Percentiles rank a stretch among this genome's conserved stretches.
Conservation (phyloP, 768 basidiomycete species). For the Termitomyces sp. region DNA sequence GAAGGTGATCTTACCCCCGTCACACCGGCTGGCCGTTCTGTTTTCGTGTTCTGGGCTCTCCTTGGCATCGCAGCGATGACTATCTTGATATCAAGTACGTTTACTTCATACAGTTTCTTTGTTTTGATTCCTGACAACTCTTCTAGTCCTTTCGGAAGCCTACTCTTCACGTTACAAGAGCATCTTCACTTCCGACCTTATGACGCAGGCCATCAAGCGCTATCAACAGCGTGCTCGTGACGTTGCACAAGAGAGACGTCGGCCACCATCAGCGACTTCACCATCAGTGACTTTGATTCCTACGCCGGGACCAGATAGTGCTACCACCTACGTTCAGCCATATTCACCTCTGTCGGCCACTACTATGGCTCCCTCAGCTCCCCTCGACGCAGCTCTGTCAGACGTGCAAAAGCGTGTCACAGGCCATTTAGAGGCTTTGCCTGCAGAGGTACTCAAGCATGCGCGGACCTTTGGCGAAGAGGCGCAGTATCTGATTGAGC, state of each 20-base stretch:
- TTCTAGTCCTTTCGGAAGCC: slow-evolving; percentile 59
- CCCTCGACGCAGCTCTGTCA: slow-evolving; percentile 11
- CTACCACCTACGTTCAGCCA: slow-evolving; percentile 5
- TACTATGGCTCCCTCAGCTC: background rate
- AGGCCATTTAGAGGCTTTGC: slow-evolving; percentile 28
- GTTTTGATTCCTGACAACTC: background rate
- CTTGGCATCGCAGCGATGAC: slow-evolving; percentile 77
- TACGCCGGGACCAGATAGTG: background rate
- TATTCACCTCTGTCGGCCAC: background rate
- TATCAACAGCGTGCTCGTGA: slow-evolving; percentile 26
- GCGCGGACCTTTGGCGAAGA: slow-evolving; percentile 28
- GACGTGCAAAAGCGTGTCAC: slow-evolving; percentile 17
- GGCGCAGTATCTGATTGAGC: slow-evolving; percentile 26
- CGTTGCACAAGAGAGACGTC: background rate
- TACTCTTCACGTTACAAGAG: slow-evolving; percentile 63
- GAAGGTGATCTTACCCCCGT: slow-evolving; percentile 57
- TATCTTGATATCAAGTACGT: slow-evolving; percentile 64
- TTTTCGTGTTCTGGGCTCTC: slow-evolving; percentile 79
- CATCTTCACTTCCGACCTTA: slow-evolving; percentile 42
- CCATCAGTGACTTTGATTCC: background rate
- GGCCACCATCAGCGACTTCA: background rate
- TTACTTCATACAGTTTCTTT: background rate
- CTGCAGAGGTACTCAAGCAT: slow-evolving; percentile 26
- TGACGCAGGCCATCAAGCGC: slow-evolving; percentile 42
- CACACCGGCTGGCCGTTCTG: slow-evolving; percentile 66